These are phyloP conservation scores for Mycosphaerella sp. DNA, from an alignment of 2,329 filamentous ascomycete genomes.

Conservation along the genomic window DNA sequence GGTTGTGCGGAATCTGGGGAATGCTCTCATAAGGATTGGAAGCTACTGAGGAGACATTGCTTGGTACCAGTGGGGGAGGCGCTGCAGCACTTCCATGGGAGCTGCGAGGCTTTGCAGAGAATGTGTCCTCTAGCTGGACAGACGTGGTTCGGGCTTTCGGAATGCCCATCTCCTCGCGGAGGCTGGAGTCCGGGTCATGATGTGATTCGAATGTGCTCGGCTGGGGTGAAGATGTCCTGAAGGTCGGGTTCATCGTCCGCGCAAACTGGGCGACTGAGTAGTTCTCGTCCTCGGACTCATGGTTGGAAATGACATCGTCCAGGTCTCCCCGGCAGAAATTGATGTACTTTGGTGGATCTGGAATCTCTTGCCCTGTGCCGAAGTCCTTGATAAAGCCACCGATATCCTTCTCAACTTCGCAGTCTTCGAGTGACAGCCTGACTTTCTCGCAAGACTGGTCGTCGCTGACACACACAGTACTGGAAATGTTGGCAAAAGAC, in stretches of 20 bases:
- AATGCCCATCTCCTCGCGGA: slow-evolving; percentile 62
- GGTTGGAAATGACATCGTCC: slow-evolving; percentile 70
- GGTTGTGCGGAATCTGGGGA: slow-evolving; percentile 74
- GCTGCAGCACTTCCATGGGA: slow-evolving; percentile 26
- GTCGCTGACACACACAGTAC: slow-evolving; percentile 95
- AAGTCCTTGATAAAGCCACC: slow-evolving; percentile 75
- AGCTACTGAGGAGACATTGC: slow-evolving; percentile 21
- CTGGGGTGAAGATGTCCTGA: slow-evolving; percentile 91
- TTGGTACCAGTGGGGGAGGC: slow-evolving; percentile 22
- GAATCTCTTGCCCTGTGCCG: slow-evolving; percentile 95
- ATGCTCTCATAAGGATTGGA: slow-evolving; percentile 46
- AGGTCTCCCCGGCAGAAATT: slow-evolving; percentile 92
- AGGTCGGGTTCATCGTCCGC: slow-evolving; percentile 89
- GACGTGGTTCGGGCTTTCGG: slow-evolving; percentile 35
- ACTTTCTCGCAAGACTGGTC: slow-evolving; percentile 94
- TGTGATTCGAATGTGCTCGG: slow-evolving; percentile 90
- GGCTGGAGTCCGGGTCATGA: slow-evolving; percentile 70
- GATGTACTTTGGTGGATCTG: slow-evolving; percentile 94
- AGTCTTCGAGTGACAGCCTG: slow-evolving; percentile 82
- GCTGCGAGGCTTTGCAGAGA: slow-evolving; percentile 24
- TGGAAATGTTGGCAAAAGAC: slow-evolving; percentile 96
- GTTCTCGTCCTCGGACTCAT: slow-evolving; percentile 70
- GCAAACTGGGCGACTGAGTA: slow-evolving; percentile 97
- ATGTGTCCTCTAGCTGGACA: slow-evolving; percentile 30
- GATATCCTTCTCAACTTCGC: slow-evolving; percentile 97